Evolutionary conservation across 2,329 filamentous ascomycete species (phyloP), one percentile per base, ranked within the genome.

Genomic region (Ceratocystis colombiana): DNA sequence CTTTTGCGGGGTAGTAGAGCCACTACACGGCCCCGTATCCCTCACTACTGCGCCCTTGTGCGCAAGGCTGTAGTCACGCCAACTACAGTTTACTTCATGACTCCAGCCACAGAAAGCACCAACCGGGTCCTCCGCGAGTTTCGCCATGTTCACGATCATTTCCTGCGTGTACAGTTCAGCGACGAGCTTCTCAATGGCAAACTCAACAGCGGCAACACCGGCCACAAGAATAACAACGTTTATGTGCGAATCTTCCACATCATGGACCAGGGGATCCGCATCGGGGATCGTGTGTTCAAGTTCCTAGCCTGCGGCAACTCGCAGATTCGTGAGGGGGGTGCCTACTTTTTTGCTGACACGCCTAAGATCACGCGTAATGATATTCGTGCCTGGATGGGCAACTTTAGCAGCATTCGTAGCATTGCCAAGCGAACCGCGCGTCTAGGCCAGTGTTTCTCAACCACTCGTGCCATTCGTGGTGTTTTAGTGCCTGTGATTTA

Each of bases 241-340:
- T 96, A 89, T 74, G 84, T 84, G 30, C 83, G 90, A 12, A 81
- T 96, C 22, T 84, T 84, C 69, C 82, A 87, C 61, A 83, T 87
- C 0, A 77, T 97, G 72, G 80, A 77, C 57, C 83, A 94, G 66
- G 94, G 94, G 0, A 93, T 99, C 70, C 79, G 79, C 0, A 86
- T 99, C 62, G 94, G 90, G 3, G 88, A 87, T 69, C 86, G 90
- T 6, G 84, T 84, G 67, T 99, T 91, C 74, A 83, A 93, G 70
- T 97, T 97, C 70, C 82, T 99, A 30, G 94, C 93, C 0, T 96
- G 92, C 76, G 93, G 94, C 0, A 97, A 94, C 74, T 96, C 94
- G 0, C 94, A 99, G 71, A 89, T 99, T 68, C 84, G 93, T 64
- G 92, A 97, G 72, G 86, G 93, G 70, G 89, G 92, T 0, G 92